Evolutionary conservation across 805 yeast genomes (phyloP).

Genomic region (Sugiyamaella smithiae): DNA sequence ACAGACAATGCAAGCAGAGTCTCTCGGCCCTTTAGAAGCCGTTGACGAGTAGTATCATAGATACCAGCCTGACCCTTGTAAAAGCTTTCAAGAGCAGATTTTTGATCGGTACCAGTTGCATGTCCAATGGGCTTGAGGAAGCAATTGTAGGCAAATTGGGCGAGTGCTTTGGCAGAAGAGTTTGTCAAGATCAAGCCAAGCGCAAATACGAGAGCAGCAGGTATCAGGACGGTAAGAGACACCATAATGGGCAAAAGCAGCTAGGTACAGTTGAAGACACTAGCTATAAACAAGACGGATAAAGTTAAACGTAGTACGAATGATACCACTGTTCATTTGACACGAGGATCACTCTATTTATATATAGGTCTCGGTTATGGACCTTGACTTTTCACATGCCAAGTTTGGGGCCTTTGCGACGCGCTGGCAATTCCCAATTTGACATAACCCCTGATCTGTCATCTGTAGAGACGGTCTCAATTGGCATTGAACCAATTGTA

Average conservation of each 20-base stretch:
- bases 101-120: slow-evolving; percentile 43
- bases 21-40: slow-evolving; percentile 67
- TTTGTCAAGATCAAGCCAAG: slow-evolving; percentile 15
- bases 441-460: background rate
- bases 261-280: background rate
- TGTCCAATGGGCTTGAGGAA: slow-evolving; percentile 57
- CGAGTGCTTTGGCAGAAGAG: slow-evolving; percentile 19
- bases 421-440: slow-evolving; percentile 1
- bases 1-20: slow-evolving; percentile 57
- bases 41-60: slow-evolving; percentile 68
- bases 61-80: slow-evolving; percentile 74
- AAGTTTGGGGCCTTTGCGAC: background rate
- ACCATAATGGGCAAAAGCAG: background rate
- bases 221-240: slow-evolving; percentile 12
- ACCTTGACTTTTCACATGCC: background rate
- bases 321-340: no score
- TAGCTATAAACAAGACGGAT: background rate
- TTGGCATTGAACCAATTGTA: background rate
- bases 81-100: slow-evolving; percentile 62
- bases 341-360: no score
- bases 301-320: no score
- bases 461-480: background rate
- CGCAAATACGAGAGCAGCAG: slow-evolving; percentile 16
- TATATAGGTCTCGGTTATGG: no score
- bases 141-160: slow-evolving; percentile 46